Conservation (phyloP, 2,329 filamentous ascomycete species). For the Pestalotiopsis sp. region DNA sequence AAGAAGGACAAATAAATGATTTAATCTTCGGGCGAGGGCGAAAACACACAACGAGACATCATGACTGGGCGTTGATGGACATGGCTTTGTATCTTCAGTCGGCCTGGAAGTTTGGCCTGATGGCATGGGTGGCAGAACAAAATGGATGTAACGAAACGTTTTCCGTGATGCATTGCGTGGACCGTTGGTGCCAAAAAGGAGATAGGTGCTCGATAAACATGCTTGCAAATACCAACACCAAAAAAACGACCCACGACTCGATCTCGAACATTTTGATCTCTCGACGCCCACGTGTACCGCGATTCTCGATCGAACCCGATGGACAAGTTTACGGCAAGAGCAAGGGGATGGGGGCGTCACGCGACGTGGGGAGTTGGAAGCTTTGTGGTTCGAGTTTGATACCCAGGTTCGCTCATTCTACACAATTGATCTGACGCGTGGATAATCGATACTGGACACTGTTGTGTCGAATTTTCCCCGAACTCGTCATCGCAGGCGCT, state of each 20-base stretch:
- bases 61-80: background rate
- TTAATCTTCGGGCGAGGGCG: slow-evolving; percentile 26
- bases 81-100: background rate
- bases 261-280: background rate
- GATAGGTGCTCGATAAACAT: background rate
- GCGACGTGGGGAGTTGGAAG: background rate
- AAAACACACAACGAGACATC: background rate
- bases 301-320: background rate
- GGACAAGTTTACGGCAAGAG: background rate
- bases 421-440: background rate
- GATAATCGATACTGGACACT: background rate
- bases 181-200: background rate
- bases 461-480: background rate
- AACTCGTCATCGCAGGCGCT: background rate
- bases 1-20: slow-evolving; percentile 87
- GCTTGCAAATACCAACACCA: background rate
- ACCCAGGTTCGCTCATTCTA: background rate
- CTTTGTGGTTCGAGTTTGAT: background rate
- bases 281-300: background rate
- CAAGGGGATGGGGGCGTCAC: background rate
- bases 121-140: background rate
- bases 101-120: background rate
- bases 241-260: background rate
- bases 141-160: background rate
- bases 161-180: background rate